These are phyloP conservation scores for Paramecium octaurelia DNA, from an alignment of 73 alveolate species.

Conservation along the genomic window DNA sequence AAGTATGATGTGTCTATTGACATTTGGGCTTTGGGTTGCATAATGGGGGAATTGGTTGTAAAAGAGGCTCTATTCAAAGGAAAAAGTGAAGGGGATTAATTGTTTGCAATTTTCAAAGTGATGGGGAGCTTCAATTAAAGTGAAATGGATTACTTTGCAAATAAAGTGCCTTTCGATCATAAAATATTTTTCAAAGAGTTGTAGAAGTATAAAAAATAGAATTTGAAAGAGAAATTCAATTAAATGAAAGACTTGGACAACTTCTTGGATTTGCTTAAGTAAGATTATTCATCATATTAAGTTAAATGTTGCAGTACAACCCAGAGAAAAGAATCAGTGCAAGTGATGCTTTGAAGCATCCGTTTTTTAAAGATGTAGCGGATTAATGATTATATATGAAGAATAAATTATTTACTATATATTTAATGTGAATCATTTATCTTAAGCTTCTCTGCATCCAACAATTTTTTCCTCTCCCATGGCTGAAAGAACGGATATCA, in stretches of 20 bases:
- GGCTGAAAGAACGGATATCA: slow-evolving; percentile 79
- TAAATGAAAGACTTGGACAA: slow-evolving; percentile 45
- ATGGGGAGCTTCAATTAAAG: slow-evolving; percentile 64
- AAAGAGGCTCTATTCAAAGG: slow-evolving; percentile 75
- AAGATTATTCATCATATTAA: background rate
- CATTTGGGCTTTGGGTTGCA: slow-evolving; percentile 78
- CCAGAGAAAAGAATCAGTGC: slow-evolving; percentile 60
- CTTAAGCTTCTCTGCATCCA: slow-evolving; percentile 74
- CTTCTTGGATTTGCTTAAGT: slow-evolving; percentile 37
- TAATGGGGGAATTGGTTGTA: slow-evolving; percentile 66
- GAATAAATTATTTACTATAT: background rate
- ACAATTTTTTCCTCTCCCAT: slow-evolving; percentile 82
- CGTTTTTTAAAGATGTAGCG: slow-evolving; percentile 43
- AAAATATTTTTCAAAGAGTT: slow-evolving; percentile 46
- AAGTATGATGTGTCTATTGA: slow-evolving; percentile 70
- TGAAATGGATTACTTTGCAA: slow-evolving; percentile 39
- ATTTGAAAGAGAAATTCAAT: slow-evolving; percentile 49
- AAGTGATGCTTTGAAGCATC: slow-evolving; percentile 58
- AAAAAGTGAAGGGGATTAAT: slow-evolving; percentile 71
- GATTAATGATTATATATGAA: background rate
- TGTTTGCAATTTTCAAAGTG: slow-evolving; percentile 65
- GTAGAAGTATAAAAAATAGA: background rate
- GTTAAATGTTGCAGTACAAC: slow-evolving; percentile 1
- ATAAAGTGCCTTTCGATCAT: slow-evolving; percentile 44
- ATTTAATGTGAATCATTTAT: background rate